A percentile compares a stretch with the other conserved stretches of the same genome.
Conservation (phyloP, 768 basidiomycete genomes). For the Leccinum uliginosum region DNA sequence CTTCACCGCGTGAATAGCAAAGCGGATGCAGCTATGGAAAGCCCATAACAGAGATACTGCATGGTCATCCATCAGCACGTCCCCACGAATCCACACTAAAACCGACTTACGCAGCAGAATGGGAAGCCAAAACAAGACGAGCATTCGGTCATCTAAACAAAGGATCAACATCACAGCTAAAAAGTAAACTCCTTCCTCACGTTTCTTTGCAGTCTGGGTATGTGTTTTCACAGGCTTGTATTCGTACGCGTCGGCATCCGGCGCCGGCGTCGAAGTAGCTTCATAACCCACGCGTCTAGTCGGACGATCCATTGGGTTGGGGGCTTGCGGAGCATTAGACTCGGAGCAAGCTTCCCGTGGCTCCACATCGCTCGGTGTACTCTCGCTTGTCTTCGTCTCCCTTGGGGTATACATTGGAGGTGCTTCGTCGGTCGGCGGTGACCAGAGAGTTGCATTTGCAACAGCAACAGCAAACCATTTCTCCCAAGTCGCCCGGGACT, state of each 20-base stretch:
- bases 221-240: slow-evolving; percentile 52
- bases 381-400: slow-evolving; percentile 33
- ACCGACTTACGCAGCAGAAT: slow-evolving; percentile 69
- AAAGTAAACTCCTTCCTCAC: slow-evolving; percentile 34
- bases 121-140: slow-evolving; percentile 81
- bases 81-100: not conserved
- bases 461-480: slow-evolving; percentile 62
- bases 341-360: slow-evolving; percentile 4
- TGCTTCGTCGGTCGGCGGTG: slow-evolving; percentile 45
- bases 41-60: slow-evolving; percentile 62
- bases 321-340: slow-evolving; percentile 18
- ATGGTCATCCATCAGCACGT: slow-evolving; percentile 6
- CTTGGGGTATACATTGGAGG: slow-evolving; percentile 75
- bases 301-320: slow-evolving; percentile 30
- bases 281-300: slow-evolving; percentile 44
- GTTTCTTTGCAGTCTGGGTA: slow-evolving; percentile 54
- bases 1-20: slow-evolving; percentile 47
- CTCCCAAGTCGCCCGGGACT: slow-evolving; percentile 70
- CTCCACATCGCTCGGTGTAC: slow-evolving; percentile 1
- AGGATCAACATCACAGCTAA: slow-evolving; percentile 1
- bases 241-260: slow-evolving; percentile 64
- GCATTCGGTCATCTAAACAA: slow-evolving; percentile 73
- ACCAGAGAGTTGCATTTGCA: slow-evolving; percentile 43
- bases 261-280: slow-evolving; percentile 48
- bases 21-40: slow-evolving; percentile 49